phyloP scores from a whole-genome alignment of 768 basidiomycete species.

The Leccinum truebloodii region DNA sequence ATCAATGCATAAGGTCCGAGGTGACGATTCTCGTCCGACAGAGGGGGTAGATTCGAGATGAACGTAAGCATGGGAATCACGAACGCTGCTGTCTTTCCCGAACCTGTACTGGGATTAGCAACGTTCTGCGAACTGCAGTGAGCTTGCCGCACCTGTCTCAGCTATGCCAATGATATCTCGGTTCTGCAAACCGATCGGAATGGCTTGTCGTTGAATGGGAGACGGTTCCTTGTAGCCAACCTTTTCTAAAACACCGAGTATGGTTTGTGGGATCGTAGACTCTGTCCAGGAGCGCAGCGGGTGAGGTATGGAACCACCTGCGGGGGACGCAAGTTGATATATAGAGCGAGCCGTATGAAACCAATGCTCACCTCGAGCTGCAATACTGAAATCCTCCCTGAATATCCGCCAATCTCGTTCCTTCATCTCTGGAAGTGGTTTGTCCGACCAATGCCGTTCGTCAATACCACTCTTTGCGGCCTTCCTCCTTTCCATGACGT shows the following conservation, averaged over 20 bases:
- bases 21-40: slow-evolving; percentile 92
- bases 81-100: slow-evolving; percentile 98
- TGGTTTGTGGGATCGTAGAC: slow-evolving; percentile 73
- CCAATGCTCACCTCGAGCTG: slow-evolving; percentile 69
- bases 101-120: slow-evolving; percentile 54
- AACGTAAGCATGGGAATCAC: slow-evolving; percentile 98
- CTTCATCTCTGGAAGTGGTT: slow-evolving; percentile 86
- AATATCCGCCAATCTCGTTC: slow-evolving; percentile 99
- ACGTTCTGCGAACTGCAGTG: not conserved
- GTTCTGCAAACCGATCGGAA: slow-evolving; percentile 97
- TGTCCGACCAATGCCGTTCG: slow-evolving; percentile 98
- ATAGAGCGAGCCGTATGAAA: not conserved
- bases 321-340: slow-evolving; percentile 5
- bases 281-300: slow-evolving; percentile 93
- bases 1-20: slow-evolving; percentile 93
- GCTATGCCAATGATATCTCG: slow-evolving; percentile 98
- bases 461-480: slow-evolving; percentile 83
- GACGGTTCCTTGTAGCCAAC: slow-evolving; percentile 98
- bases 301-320: slow-evolving; percentile 91
- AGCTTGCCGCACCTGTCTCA: slow-evolving; percentile 74
- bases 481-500: slow-evolving; percentile 78
- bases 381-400: slow-evolving; percentile 96
- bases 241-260: slow-evolving; percentile 82
- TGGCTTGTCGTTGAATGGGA: slow-evolving; percentile 96
- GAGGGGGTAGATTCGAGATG: slow-evolving; percentile 80